Evolutionary conservation across 2,329 filamentous ascomycete genomes (phyloP), one percentile per base, ranked within the genome.

Genomic region (Mycosphaerella arachidis): DNA sequence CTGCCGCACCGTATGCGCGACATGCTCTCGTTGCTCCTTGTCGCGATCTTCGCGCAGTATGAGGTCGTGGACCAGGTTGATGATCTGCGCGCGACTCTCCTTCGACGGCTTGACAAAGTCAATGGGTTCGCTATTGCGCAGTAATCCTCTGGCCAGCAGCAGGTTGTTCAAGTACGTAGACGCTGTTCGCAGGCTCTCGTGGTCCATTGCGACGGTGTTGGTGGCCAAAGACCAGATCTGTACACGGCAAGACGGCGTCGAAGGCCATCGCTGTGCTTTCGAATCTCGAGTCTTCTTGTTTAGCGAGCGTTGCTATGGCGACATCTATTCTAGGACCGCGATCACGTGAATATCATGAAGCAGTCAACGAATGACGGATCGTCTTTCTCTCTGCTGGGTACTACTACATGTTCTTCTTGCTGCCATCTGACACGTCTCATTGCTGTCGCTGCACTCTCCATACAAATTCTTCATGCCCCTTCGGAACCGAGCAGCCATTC

Each of bases 41-140:
- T 97, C 93, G 73, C 91, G 90, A 89, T 99, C 94, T 79, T 92
- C 86, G 66, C 92, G 85, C 61, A 97, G 75, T 60, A 99, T 91
- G 67, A 99, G 77, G 72, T 99, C 94, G 75, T 99, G 96, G 53
- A 99, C 86, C 27, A 99, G 83, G 72, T 93, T 90, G 77, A 99
- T 96, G 68, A 97, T 87, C 66, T 86, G 85, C 20, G 89, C 88
- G 86, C 94, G 93, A 18, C 89, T 90, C 54, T 83, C 84, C 70
- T 83, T 82, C 40, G 84, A 81, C 18, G 84, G 84, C 64, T 87
- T 84, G 60, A 81, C 82, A 74, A 99, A 99, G 74, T 97, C 88
- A 75, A 99, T 90, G 46, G 78, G 80, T 68, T 88, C 85, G 66
- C 88, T 83, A 78, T 84, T 82, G 60, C 83, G 82, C 45, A 87